These are phyloP conservation scores for Cardiospermum halicacabum DNA, from an alignment of 345 rosid species.

Conservation along the genomic window DNA sequence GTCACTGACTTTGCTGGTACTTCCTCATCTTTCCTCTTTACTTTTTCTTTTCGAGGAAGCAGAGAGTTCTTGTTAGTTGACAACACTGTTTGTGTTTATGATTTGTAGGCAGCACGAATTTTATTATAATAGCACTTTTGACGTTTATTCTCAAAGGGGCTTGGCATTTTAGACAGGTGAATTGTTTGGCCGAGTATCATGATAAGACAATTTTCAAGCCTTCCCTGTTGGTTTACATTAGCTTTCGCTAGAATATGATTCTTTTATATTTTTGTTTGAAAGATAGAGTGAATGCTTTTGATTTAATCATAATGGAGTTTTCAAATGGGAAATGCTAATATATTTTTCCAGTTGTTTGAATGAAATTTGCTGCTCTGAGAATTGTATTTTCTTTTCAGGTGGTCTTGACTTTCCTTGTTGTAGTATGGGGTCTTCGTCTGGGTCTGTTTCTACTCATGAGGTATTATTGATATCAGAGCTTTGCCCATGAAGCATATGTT, in stretches of 20 bases:
- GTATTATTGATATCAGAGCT: constrained; percentile 31
- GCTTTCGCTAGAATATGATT: too few species aligned
- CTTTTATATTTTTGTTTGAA: too few species aligned
- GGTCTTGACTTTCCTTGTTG: constrained; percentile 60
- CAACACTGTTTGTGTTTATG: not conserved
- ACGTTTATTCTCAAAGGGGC: constrained; percentile 71
- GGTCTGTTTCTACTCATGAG: constrained; percentile 71
- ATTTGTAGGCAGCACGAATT: constrained; percentile 78
- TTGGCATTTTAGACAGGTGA: constrained; percentile 90
- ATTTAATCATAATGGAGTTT: not conserved
- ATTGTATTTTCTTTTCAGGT: constrained; percentile 39
- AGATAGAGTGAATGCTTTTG: not conserved
- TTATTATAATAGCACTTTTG: constrained; percentile 68
- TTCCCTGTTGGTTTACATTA: not conserved
- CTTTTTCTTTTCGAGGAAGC: not conserved
- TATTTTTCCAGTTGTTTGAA: not conserved
- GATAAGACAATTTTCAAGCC: not conserved
- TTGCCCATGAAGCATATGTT: not conserved
- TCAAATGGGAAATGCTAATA: not conserved
- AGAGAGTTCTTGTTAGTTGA: not conserved
- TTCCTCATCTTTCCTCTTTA: not conserved
- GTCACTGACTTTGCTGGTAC: constrained; percentile 95
- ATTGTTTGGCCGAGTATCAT: not conserved
- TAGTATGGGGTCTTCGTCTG: constrained; percentile 86
- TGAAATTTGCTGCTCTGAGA: constrained; percentile 8